Conservation (phyloP, 1,139 yeast species). For the Sugiyamaella sp. region DNA sequence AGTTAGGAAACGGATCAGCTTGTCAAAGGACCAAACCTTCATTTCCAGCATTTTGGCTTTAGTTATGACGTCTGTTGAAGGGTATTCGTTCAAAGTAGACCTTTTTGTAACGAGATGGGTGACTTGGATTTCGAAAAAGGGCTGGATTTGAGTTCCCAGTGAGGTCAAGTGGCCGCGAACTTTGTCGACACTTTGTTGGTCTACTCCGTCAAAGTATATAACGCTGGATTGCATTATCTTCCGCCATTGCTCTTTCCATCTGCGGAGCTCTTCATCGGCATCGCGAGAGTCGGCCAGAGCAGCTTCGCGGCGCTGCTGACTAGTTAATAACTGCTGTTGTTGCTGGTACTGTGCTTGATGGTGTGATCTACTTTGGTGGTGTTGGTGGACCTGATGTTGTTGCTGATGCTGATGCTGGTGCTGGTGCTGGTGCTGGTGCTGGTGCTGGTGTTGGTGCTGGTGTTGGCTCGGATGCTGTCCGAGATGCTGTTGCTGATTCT, state of each 20-base stretch:
- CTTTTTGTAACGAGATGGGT: conserved; percentile 82
- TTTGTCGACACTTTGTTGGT: conserved; percentile 52
- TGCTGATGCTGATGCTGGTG: conserved; percentile 1
- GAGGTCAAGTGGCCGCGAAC: conserved; percentile 46
- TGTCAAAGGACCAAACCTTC: conserved; percentile 88
- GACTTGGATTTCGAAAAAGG: conserved; percentile 76
- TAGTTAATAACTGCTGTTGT: not conserved
- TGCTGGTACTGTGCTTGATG: not conserved
- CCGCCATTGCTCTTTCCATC: conserved; percentile 85
- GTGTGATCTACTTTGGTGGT: not conserved
- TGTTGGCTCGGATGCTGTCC: conserved; percentile 1
- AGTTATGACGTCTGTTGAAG: conserved; percentile 64
- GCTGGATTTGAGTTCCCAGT: conserved; percentile 53
- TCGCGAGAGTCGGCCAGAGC: conserved; percentile 15
- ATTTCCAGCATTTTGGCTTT: conserved; percentile 63
- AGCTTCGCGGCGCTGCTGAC: not conserved
- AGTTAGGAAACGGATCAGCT: conserved; percentile 76
- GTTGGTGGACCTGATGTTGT: not conserved
- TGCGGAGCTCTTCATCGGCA: conserved; percentile 30
- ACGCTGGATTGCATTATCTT: conserved; percentile 71
- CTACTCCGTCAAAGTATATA: conserved; percentile 80
- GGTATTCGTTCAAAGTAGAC: conserved; percentile 44
- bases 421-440: not conserved
- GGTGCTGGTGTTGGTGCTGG: conserved; percentile 9
- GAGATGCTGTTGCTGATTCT: conserved; percentile 1